phyloP scores from a whole-genome alignment of 2,329 filamentous ascomycete genomes.

The Aaosphaeria pasadenensis region DNA sequence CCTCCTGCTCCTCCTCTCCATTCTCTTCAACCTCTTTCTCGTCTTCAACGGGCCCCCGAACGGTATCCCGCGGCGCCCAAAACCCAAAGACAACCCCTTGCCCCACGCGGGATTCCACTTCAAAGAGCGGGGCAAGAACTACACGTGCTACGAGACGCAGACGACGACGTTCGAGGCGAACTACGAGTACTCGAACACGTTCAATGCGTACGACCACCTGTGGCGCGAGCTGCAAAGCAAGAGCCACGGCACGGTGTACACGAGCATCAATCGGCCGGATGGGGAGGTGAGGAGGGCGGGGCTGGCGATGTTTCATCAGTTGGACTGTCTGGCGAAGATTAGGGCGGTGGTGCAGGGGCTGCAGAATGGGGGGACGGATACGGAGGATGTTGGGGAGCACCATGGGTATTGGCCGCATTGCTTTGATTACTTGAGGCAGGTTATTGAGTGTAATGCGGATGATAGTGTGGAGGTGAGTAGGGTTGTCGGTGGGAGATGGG shows the following conservation, averaged over 20 bases:
- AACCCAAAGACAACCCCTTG: not conserved
- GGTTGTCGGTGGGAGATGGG: not conserved
- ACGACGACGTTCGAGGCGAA: conserved; percentile 1
- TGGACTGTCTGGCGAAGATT: conserved; percentile 7
- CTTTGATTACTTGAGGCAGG: conserved; percentile 12
- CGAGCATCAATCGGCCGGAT: not conserved
- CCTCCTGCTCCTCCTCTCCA: conserved; percentile 8
- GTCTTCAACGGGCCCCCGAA: conserved; percentile 3
- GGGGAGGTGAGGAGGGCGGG: conserved; percentile 1
- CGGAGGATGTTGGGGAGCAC: conserved; percentile 1
- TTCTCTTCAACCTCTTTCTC: conserved; percentile 12
- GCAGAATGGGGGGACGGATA: not conserved
- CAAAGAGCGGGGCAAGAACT: conserved; percentile 4
- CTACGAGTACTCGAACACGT: conserved; percentile 3
- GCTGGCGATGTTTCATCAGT: conserved; percentile 12
- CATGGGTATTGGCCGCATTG: conserved; percentile 7
- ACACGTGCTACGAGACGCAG: conserved; percentile 10
- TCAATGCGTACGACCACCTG: conserved; percentile 2
- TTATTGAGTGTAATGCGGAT: conserved; percentile 10
- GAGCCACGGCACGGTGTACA: not conserved
- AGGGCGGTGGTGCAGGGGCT: conserved; percentile 5
- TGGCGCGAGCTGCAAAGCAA: conserved; percentile 5
- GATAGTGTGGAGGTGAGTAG: conserved; percentile 9
- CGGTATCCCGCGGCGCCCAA: not conserved
- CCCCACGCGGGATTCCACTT: conserved; percentile 6